phyloP scores from a whole-genome alignment of 73 alveolate species.

The Paramecium bursaria region DNA sequence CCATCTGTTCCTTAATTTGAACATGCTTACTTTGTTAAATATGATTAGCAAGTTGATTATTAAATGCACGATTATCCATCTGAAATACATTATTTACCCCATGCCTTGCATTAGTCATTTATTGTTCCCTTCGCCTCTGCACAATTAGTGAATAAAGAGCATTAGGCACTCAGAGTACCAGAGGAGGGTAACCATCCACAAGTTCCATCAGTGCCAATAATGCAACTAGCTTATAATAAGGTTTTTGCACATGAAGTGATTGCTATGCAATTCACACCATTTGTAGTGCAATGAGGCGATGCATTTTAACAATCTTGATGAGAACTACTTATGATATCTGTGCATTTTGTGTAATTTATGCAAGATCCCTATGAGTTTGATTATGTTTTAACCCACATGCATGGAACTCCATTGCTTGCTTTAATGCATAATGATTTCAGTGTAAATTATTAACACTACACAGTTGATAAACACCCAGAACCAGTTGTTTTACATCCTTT shows the following conservation, averaged over 20 bases:
- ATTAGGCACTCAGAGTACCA: neutral
- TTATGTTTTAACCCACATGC: slow-evolving; percentile 2
- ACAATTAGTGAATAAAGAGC: slow-evolving; percentile 21
- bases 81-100: neutral
- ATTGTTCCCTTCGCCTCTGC: slow-evolving; percentile 14
- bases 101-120: neutral
- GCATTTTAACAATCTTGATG: slow-evolving; percentile 6
- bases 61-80: slow-evolving; percentile 26
- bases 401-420: neutral
- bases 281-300: slow-evolving; percentile 14
- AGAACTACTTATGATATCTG: neutral
- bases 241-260: slow-evolving; percentile 4
- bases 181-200: slow-evolving; percentile 60
- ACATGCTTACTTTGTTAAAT: neutral
- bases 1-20: slow-evolving; percentile 45
- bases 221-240: slow-evolving; percentile 29
- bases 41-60: neutral
- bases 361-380: too few relatives aligned
- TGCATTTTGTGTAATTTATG: slow-evolving; percentile 23
- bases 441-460: neutral
- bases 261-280: slow-evolving; percentile 34
- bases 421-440: neutral
- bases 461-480: neutral
- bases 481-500: slow-evolving; percentile 22
- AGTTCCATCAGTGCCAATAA: slow-evolving; percentile 18